Evolutionary conservation across 129 eudicot genomes (phyloP), one percentile per base, ranked within the genome.

Genomic region (Pulicaria dysenterica): DNA sequence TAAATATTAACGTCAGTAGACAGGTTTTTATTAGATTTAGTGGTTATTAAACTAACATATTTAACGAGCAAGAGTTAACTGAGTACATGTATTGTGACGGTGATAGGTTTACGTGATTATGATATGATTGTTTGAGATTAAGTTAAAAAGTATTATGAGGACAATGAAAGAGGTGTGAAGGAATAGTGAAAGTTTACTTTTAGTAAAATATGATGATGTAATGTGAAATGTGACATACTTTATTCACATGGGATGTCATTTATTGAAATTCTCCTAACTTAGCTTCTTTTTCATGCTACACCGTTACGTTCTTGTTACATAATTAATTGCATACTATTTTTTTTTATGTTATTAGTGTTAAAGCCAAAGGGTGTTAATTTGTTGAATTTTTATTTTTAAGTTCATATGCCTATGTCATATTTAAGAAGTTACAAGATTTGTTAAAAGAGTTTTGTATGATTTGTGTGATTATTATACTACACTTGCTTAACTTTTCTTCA

Each of bases 181-280:
- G 51, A 50, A 41, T 10, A 47, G 79, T 64, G 73, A 65, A 75
- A 55, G 64, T 65, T 14, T 24, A 36, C 64, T 43, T 65, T 65
- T 8, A 58, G 43, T 36, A 15, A 31, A 42, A 14, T 31, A 60
- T 44, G 11, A 60, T 44, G 11, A 58, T 16, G 31, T 11, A n/a
- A 31, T 45, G 38, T 58, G 56, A 56, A 72, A 46, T 31, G 67
- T 36, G 43, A 44, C 67, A 72, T 58, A 14, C 77, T 58, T 72
- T 34, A 72, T 72, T 34, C 77, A 58, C 77, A 72, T 58, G 77
- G 77, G 39, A 58, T 72, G 77, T 19, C 68, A 43, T 58, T 58
- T 58, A 72, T 5, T 72, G 17, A 72, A 51, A 58, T 72, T 72
- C 48, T 16, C 46, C 14, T 44, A 71, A 56, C 31, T 24, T 24